A percentile compares a stretch with the other conserved stretches of the same genome.
These are phyloP conservation scores for Solioccasus polychromus DNA, from an alignment of 768 basidiomycete genomes.

Conservation along the genomic window DNA sequence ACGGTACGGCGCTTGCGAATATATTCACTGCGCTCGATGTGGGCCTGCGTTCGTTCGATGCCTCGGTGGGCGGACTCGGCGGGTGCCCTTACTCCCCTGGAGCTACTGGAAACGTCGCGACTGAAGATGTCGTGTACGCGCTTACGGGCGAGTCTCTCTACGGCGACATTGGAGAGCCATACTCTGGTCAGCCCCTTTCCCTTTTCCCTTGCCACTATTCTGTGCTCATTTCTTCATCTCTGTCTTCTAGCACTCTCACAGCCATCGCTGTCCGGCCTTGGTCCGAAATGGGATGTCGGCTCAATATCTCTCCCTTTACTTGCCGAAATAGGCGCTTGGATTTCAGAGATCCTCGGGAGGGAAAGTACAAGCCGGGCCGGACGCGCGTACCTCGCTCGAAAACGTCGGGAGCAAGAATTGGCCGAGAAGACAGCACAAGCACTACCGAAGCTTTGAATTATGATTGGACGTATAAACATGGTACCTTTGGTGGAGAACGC, in stretches of 20 bases:
- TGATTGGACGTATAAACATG: too few relatives aligned
- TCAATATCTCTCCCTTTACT: conserved; percentile 62
- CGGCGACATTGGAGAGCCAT: conserved; percentile 41
- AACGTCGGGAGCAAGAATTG: conserved; percentile 32
- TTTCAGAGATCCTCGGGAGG: conserved; percentile 62
- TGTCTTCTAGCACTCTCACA: background rate
- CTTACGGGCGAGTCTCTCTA: conserved; percentile 61
- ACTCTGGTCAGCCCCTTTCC: conserved; percentile 15
- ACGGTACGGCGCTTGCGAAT: conserved; percentile 78
- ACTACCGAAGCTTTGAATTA: conserved; percentile 8
- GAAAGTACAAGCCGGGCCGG: conserved; percentile 77
- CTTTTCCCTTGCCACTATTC: background rate
- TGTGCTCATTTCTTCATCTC: background rate
- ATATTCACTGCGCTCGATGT: conserved; percentile 66
- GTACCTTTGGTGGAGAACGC: too few relatives aligned
- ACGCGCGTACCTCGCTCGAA: conserved; percentile 60
- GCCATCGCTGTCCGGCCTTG: background rate
- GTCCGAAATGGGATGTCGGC: conserved; percentile 31
- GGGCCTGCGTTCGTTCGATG: conserved; percentile 80
- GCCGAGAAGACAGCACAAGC: conserved; percentile 15
- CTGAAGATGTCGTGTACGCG: conserved; percentile 88
- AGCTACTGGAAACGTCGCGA: conserved; percentile 92
- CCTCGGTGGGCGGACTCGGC: conserved; percentile 85
- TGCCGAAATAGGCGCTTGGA: conserved; percentile 80
- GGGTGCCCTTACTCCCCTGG: conserved; percentile 97